phyloP scores from a whole-genome alignment of 2,329 filamentous ascomycete genomes.

The Neoscytalidium dimidiatum region DNA sequence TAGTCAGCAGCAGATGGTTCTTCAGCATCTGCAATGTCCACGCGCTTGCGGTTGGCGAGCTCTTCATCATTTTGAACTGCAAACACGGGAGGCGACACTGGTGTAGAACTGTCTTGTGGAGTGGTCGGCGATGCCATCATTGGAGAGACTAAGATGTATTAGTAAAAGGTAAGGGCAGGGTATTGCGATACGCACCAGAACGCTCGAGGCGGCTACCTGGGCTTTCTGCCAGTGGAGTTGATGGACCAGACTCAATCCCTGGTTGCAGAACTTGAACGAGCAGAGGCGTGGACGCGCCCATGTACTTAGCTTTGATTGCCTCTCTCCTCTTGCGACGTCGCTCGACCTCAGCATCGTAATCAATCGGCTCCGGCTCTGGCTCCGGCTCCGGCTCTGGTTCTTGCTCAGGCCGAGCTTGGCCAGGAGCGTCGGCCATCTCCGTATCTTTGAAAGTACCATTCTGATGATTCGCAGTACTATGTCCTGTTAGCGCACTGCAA shows the following conservation, averaged over 20 bases:
- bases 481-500: not conserved
- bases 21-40: constrained; percentile 53
- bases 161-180: not conserved
- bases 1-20: constrained; percentile 92
- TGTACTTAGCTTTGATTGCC: constrained; percentile 81
- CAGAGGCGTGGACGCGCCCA: constrained; percentile 68
- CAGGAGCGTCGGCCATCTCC: constrained; percentile 31
- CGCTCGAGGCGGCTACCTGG: constrained; percentile 32
- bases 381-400: constrained; percentile 36
- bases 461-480: not conserved
- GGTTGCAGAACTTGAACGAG: constrained; percentile 73
- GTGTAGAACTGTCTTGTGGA: constrained; percentile 37
- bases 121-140: constrained; percentile 38
- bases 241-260: constrained; percentile 58
- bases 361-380: constrained; percentile 49
- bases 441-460: not conserved
- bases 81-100: constrained; percentile 43
- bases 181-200: constrained; percentile 43
- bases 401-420: constrained; percentile 45
- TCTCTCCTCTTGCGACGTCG: constrained; percentile 81
- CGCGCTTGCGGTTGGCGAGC: constrained; percentile 35
- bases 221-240: constrained; percentile 55
- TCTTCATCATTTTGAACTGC: constrained; percentile 43
- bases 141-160: constrained; percentile 28
- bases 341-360: constrained; percentile 82